Evolutionary conservation across 2,329 filamentous ascomycete genomes (phyloP).

Genomic region (Bipolaris zeicola): DNA sequence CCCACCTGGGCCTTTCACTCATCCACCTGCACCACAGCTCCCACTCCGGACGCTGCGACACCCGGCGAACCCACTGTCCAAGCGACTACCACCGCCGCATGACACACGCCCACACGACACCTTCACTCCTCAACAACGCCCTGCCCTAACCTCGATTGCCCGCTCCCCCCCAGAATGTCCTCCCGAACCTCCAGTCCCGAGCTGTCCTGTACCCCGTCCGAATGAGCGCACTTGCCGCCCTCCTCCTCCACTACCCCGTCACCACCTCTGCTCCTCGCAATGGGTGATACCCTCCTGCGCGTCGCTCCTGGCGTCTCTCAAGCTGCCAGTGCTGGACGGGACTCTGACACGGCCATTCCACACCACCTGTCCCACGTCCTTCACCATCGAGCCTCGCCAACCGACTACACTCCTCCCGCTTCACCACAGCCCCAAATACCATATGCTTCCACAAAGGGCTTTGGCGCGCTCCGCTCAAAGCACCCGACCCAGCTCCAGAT

Average conservation of each 20-base stretch:
- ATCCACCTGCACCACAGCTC: slow-evolving; percentile 2
- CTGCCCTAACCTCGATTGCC: background rate
- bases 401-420: slow-evolving; percentile 44
- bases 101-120: background rate
- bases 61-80: slow-evolving; percentile 4
- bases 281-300: slow-evolving; percentile 36
- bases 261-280: slow-evolving; percentile 26
- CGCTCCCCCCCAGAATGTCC: slow-evolving; percentile 26
- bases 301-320: slow-evolving; percentile 20
- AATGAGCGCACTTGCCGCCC: slow-evolving; percentile 33
- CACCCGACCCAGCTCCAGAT: slow-evolving; percentile 40
- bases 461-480: slow-evolving; percentile 28
- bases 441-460: slow-evolving; percentile 27
- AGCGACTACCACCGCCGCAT: background rate
- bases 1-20: slow-evolving; percentile 6
- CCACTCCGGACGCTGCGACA: background rate
- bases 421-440: slow-evolving; percentile 35
- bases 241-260: slow-evolving; percentile 12
- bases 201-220: slow-evolving; percentile 30
- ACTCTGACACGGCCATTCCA: slow-evolving; percentile 18
- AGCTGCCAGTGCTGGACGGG: slow-evolving; percentile 12
- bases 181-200: slow-evolving; percentile 27
- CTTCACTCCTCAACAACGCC: background rate
- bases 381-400: slow-evolving; percentile 33
- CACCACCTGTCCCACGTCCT: slow-evolving; percentile 28